Percentiles rank a stretch among this genome's conserved stretches.
phyloP scores from a whole-genome alignment of 768 basidiomycete genomes.

The Tylopilus vinaceipallidus region DNA sequence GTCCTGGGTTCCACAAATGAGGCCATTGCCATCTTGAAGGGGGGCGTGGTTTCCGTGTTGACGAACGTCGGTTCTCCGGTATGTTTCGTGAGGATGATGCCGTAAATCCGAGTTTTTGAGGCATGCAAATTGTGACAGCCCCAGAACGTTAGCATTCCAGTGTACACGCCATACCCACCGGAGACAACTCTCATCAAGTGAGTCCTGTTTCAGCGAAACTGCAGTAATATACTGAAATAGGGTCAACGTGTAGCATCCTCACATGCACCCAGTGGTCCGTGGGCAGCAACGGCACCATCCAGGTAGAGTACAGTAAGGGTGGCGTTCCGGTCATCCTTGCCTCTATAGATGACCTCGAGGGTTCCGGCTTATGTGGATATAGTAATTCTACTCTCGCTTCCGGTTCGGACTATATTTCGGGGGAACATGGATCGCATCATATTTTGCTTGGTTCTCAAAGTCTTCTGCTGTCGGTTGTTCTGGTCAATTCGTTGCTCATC shows the following conservation, averaged over 20 bases:
- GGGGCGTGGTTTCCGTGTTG: conserved; percentile 55
- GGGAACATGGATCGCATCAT: background rate
- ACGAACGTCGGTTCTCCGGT: conserved; percentile 79
- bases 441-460: background rate
- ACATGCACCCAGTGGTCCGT: conserved; percentile 67
- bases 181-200: conserved; percentile 57
- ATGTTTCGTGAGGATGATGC: conserved; percentile 1
- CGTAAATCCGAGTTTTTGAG: background rate
- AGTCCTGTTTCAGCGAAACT: conserved; percentile 22
- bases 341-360: conserved; percentile 35
- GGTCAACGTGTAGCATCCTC: conserved; percentile 46
- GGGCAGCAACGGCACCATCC: conserved; percentile 60
- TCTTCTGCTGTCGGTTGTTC: conserved; percentile 5
- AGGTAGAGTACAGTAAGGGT: conserved; percentile 61
- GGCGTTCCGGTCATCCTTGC: conserved; percentile 61
- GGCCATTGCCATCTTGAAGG: conserved; percentile 66
- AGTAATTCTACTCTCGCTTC: background rate
- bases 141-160: conserved; percentile 53
- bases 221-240: background rate
- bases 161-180: conserved; percentile 52
- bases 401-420: conserved; percentile 5
- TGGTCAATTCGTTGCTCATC: conserved; percentile 4
- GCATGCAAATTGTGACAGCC: conserved; percentile 41
- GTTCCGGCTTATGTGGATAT: conserved; percentile 39
- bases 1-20: conserved; percentile 49